Conservation (phyloP, 2,329 filamentous ascomycete species). For the Fusarium pseudograminearum region DNA sequence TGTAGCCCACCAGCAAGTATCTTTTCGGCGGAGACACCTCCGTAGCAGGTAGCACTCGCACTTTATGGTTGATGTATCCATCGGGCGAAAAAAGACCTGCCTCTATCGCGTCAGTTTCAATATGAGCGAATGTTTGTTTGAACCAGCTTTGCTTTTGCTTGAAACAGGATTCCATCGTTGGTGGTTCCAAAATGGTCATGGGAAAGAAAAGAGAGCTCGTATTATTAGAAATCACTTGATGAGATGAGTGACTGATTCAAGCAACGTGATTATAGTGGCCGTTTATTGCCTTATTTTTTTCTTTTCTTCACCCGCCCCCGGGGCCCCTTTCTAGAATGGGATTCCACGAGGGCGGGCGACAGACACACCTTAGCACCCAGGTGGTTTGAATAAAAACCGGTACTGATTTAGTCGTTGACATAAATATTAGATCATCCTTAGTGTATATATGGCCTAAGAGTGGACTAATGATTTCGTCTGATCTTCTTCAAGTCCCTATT, state of each 20-base stretch:
- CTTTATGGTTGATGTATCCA: neutral
- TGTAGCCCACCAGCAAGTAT: neutral
- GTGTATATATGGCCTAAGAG: too few relatives aligned
- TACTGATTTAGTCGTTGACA: too few relatives aligned
- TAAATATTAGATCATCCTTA: too few relatives aligned
- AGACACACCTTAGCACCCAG: conserved; percentile 26
- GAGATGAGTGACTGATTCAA: conserved; percentile 28
- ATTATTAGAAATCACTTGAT: neutral
- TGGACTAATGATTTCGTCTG: too few relatives aligned
- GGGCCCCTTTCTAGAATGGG: conserved; percentile 33
- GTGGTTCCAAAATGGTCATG: neutral
- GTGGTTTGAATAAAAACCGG: too few relatives aligned
- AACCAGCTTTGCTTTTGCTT: conserved; percentile 16
- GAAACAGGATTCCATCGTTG: neutral
- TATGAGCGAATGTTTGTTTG: conserved; percentile 15
- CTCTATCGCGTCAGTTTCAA: conserved; percentile 14
- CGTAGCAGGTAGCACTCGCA: neutral
- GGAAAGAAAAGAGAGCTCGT: neutral
- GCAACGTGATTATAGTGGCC: conserved; percentile 22
- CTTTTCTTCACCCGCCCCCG: conserved; percentile 17
- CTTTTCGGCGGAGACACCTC: conserved; percentile 15
- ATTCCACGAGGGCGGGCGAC: conserved; percentile 23
- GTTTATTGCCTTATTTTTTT: conserved; percentile 33
- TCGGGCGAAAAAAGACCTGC: neutral
- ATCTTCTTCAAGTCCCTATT: too few relatives aligned